These are phyloP conservation scores for Petunia hybrid DNA, from an alignment of 305 asterid genomes.

Conservation along the genomic window DNA sequence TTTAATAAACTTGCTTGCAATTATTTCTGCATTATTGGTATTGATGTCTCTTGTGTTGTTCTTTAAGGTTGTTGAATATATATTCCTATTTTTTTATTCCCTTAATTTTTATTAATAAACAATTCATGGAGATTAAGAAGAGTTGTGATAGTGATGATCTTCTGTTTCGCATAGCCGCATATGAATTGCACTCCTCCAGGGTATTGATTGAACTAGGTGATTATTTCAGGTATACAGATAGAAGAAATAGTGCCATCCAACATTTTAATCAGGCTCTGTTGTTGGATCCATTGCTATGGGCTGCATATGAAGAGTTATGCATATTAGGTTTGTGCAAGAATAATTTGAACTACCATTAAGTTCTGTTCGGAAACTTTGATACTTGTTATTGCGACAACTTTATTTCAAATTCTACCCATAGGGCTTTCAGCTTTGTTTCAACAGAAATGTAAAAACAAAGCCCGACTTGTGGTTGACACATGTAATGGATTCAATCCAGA, in stretches of 20 bases:
- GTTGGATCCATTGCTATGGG: conserved; percentile 93
- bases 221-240: conserved; percentile 87
- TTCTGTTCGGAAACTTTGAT: background rate
- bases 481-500: background rate
- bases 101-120: background rate
- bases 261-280: conserved; percentile 95
- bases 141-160: background rate
- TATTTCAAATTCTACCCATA: background rate
- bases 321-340: conserved; percentile 66
- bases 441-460: background rate
- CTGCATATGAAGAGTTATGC: conserved; percentile 97
- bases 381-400: conserved; percentile 5
- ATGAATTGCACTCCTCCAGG: conserved; percentile 14
- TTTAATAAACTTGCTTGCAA: background rate
- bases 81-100: background rate
- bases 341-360: conserved; percentile 8
- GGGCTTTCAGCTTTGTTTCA: background rate
- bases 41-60: conserved; percentile 7
- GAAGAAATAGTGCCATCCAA: conserved; percentile 82
- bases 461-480: background rate
- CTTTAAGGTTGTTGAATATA: background rate
- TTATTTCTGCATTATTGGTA: background rate
- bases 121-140: conserved; percentile 12
- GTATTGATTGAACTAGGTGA: conserved; percentile 27
- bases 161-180: background rate